Base-by-base conservation (phyloP, 1,139 yeast species). In the Lodderomyces jiufengensis region DNA sequence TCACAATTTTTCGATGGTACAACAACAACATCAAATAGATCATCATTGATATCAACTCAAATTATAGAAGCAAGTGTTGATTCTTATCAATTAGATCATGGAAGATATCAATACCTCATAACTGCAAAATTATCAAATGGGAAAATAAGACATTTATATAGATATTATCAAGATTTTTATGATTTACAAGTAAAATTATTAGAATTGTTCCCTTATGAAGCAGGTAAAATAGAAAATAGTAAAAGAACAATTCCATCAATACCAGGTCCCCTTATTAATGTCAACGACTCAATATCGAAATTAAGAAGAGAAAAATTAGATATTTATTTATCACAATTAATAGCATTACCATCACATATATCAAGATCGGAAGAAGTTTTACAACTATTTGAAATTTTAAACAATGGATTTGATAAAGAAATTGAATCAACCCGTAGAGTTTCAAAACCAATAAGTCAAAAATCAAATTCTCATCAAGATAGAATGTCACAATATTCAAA, bases 161-260 rank as follows among this genome's bases (percentile, higher is more conserved):
- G 98, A 45, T 90, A 77, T 61, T 94, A 94, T 59, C 97, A 92
- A 57, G 98, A 94, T 62, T 94, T 94, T 57, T 92, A 90, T 59
- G 96, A 92, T 59, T 76, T 90, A 54, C 98, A 94, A 57, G 92
- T 90, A 35, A 78, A 75, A 45, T 66, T 94, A 34, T 68, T 92
- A 39, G 95, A 85, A 51, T 72, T 82, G 31, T 92, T 85, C 66
- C 97, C 97, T 3, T 80, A 72, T 45, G 98, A 92, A 58, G 95
- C 97, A 4, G 97, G 97, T 5, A 81, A 88, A 48, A 79, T 82
- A 32, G 87, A 84, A 57, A 78, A 78, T 46, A 70, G 75, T 27
- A 65, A 69, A 39, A 76, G 98, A 46, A 83, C 84, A 27, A 73
- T 92, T 42, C 98, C 99, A 4, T 87, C 84, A 45, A 90, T 94